These are phyloP conservation scores for Ceratocystis lukuohia DNA, from an alignment of 2,329 filamentous ascomycete genomes.

Conservation along the genomic window DNA sequence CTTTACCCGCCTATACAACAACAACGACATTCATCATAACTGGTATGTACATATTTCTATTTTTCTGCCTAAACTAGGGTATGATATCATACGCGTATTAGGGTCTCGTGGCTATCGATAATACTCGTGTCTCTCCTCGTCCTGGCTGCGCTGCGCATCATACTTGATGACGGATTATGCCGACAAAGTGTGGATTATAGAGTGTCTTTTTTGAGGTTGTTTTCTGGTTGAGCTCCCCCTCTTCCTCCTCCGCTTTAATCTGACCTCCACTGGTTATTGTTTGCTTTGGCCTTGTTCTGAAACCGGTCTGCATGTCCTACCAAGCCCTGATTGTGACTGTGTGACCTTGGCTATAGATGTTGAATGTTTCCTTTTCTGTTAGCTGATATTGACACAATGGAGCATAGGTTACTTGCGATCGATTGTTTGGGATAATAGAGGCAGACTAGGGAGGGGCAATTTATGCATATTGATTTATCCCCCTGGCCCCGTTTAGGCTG, in stretches of 20 bases:
- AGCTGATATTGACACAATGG: neutral
- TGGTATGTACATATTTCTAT: neutral
- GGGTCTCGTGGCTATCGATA: neutral
- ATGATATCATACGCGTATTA: neutral
- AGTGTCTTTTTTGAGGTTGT: no score
- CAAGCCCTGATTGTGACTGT: neutral
- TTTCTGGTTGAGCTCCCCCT: no score
- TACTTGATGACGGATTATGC: no score
- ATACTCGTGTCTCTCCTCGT: no score
- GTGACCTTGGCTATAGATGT: neutral
- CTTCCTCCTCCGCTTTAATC: no score
- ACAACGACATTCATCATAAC: no score
- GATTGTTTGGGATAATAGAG: neutral
- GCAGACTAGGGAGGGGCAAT: neutral
- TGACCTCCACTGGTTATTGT: no score
- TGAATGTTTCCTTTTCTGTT: neutral
- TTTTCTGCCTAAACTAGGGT: constrained; percentile 1
- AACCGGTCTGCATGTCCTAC: neutral
- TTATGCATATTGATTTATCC: neutral
- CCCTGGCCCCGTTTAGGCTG: no score
- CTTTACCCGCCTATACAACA: no score
- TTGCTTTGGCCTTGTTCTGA: no score
- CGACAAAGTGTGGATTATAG: no score
- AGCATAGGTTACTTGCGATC: neutral
- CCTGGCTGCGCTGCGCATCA: no score